Base-by-base conservation (phyloP, 768 basidiomycete species). In the Amanita pseudoporphyria region DNA sequence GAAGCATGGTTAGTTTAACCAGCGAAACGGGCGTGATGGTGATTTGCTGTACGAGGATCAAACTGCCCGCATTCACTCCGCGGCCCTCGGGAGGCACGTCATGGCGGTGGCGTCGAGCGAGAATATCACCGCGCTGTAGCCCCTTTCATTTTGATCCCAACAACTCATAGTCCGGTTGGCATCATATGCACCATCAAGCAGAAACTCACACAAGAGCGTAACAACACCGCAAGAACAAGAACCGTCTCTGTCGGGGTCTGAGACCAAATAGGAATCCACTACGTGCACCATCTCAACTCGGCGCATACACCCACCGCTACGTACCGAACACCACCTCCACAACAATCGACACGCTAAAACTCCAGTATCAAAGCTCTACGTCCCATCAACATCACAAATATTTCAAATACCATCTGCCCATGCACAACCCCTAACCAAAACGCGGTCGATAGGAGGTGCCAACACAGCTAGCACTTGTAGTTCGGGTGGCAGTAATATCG, bases 221-320 rank as follows among this genome's bases (percentile, higher is more conserved):
- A n/a, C n/a, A 39, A 37, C n/a, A 38, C 14, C 47, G n/a, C 66
- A 68, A 44, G 68, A 67, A 43, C 55, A 64, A 6, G 57, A n/a
- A n/a, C n/a, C n/a, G n/a, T n/a, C 57, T 26, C 71, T 73, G 47
- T 89, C 87, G 6, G 87, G 87, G 88, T n/a, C n/a, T n/a, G n/a
- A n/a, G n/a, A n/a, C n/a, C n/a, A 89, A 62, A 90, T 88, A 0
- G 88, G 90, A 62, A 78, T 84, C 36, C 86, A 88, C 52, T 48
- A 62, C 48, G 59, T 64, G 53, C 57, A 35, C 48, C 53, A 44
- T 53, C 54, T 19, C 57, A 60, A 13, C 57, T 53, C 12, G 53
- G 31, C 37, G 47, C 47, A 48, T 48, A 48, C 26, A 48, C 16
- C 47, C 13, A 30, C 14, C 24, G 30, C 26, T 13, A 22, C 47